Conservation (phyloP, 2,329 filamentous ascomycete genomes). For the Trichoderma koningiopsis region DNA sequence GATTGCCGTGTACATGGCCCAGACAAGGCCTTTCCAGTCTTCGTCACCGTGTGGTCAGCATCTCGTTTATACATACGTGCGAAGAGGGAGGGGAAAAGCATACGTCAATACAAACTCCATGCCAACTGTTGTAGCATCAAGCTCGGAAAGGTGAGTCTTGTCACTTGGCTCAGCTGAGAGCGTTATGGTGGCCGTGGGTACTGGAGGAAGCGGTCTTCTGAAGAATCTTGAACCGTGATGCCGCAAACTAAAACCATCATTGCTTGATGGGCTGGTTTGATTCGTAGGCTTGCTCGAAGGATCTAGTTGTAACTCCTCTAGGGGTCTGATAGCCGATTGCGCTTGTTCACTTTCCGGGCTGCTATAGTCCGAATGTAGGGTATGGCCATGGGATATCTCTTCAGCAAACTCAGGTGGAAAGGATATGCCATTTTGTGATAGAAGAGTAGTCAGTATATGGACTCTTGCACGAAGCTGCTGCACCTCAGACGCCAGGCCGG, state of each 20-base stretch:
- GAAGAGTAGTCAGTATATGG: slow-evolving; percentile 24
- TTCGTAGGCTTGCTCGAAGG: not conserved
- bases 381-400: not conserved
- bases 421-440: slow-evolving; percentile 29
- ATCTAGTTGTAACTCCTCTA: not conserved
- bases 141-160: slow-evolving; percentile 29
- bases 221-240: not conserved
- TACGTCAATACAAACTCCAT: slow-evolving; percentile 42
- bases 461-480: slow-evolving; percentile 29
- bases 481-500: slow-evolving; percentile 29
- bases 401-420: not conserved
- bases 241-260: not conserved
- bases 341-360: not conserved
- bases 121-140: slow-evolving; percentile 32
- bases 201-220: not conserved
- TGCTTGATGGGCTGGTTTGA: not conserved
- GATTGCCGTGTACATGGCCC: slow-evolving; percentile 34
- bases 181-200: not conserved
- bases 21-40: slow-evolving; percentile 38
- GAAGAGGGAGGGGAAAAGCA: not conserved
- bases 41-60: not conserved
- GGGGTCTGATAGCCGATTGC: not conserved
- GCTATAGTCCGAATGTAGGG: not conserved
- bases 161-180: not conserved
- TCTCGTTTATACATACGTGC: not conserved